phyloP scores from a whole-genome alignment of 805 yeast genomes.

The Saccharomycopsis capsularis region DNA sequence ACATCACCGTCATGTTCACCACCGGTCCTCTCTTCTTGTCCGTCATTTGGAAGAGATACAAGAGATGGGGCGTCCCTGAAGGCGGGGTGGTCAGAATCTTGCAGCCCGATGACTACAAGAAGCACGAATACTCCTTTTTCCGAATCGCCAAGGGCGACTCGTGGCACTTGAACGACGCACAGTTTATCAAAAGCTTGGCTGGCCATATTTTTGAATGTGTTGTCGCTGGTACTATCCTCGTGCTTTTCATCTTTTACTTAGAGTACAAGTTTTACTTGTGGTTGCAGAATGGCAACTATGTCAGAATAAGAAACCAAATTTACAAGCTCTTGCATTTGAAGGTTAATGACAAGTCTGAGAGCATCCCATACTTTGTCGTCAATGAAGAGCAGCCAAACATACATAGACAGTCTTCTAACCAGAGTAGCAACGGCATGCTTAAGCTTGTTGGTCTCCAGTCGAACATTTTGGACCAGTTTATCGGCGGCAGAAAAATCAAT shows the following conservation, averaged over 20 bases:
- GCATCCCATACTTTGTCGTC: slow-evolving; percentile 3
- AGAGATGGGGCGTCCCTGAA: slow-evolving; percentile 68
- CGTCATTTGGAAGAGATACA: slow-evolving; percentile 81
- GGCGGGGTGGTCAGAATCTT: slow-evolving; percentile 61
- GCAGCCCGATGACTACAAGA: slow-evolving; percentile 67
- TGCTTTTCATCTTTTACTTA: slow-evolving; percentile 37
- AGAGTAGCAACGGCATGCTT: slow-evolving; percentile 16
- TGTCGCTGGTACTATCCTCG: slow-evolving; percentile 59
- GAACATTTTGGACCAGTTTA: slow-evolving; percentile 17
- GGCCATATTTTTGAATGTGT: slow-evolving; percentile 70
- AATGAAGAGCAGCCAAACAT: background rate
- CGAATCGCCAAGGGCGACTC: slow-evolving; percentile 76
- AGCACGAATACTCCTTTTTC: slow-evolving; percentile 56
- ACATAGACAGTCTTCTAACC: slow-evolving; percentile 1
- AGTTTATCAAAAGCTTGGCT: slow-evolving; percentile 64
- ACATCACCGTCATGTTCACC: slow-evolving; percentile 85
- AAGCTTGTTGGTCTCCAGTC: slow-evolving; percentile 17
- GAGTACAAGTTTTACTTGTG: slow-evolving; percentile 43
- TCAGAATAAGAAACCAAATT: slow-evolving; percentile 12
- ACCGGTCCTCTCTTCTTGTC: slow-evolving; percentile 89
- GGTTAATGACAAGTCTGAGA: background rate
- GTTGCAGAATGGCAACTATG: slow-evolving; percentile 29
- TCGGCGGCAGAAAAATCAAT: slow-evolving; percentile 13
- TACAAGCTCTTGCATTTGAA: background rate
- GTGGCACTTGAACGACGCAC: slow-evolving; percentile 89